These are phyloP conservation scores for Euptelea pleiosperma DNA, from an alignment of 164 flowering plant species.

Conservation along the genomic window DNA sequence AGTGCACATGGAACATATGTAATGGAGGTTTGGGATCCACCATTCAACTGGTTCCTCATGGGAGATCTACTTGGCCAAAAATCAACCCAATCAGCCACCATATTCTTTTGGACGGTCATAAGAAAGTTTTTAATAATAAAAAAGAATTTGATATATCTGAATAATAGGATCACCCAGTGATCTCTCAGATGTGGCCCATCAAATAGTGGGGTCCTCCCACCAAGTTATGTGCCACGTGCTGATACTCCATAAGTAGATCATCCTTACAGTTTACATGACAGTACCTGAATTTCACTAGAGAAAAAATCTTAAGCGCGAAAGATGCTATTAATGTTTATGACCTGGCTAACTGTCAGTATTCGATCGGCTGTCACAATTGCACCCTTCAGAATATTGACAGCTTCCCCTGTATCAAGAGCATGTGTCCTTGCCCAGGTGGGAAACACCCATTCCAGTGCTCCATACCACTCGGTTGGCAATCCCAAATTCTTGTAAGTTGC, in stretches of 20 bases:
- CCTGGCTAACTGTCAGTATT: slow-evolving; percentile 92
- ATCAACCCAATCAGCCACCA: not conserved
- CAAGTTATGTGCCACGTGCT: not conserved
- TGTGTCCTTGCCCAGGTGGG: slow-evolving; percentile 97
- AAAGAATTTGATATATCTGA: not conserved
- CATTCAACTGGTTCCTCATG: not conserved
- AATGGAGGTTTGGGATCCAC: not conserved
- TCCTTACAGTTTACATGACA: slow-evolving; percentile 2
- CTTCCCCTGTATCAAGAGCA: slow-evolving; percentile 98
- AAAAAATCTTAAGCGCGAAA: not conserved
- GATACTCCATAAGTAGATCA: not conserved
- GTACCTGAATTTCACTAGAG: not conserved
- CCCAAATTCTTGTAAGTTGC: slow-evolving; percentile 69
- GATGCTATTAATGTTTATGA: slow-evolving; percentile 14
- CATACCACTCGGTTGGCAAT: slow-evolving; percentile 84
- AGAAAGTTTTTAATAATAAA: not conserved
- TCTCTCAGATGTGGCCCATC: not conserved
- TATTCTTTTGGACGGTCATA: not conserved
- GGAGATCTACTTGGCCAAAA: not conserved
- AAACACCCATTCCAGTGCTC: slow-evolving; percentile 88
- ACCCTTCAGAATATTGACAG: slow-evolving; percentile 91
- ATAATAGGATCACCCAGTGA: not conserved
- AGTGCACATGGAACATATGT: too few relatives aligned
- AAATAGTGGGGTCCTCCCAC: too few relatives aligned
- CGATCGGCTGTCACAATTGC: slow-evolving; percentile 91